These are phyloP conservation scores for Trichosporon sp. DNA, from an alignment of 1,284 basidiomycete genomes.

Conservation along the genomic window DNA sequence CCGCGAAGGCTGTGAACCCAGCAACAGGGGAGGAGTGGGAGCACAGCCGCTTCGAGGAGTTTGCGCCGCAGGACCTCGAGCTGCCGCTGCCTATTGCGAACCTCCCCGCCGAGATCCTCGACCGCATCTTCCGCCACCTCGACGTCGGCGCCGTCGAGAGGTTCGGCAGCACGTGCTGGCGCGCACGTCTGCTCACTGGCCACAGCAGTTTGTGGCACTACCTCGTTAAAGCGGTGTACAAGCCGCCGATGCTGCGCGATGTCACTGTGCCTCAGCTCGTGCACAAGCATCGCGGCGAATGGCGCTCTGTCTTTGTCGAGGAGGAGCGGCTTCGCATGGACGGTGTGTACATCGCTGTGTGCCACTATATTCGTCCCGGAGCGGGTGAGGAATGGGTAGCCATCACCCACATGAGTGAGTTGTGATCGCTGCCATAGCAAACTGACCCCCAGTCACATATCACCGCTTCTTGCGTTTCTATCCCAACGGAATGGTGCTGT, in stretches of 20 bases:
- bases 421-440: not conserved
- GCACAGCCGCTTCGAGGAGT: slow-evolving; percentile 36
- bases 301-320: slow-evolving; percentile 69
- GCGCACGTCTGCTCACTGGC: slow-evolving; percentile 63
- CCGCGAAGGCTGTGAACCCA: not conserved
- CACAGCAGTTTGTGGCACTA: slow-evolving; percentile 61
- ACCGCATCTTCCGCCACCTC: slow-evolving; percentile 56
- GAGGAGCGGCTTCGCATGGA: slow-evolving; percentile 76
- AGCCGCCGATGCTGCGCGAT: slow-evolving; percentile 54
- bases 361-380: slow-evolving; percentile 68
- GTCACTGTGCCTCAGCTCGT: slow-evolving; percentile 47
- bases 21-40: not conserved
- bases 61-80: slow-evolving; percentile 64
- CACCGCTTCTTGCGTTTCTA: slow-evolving; percentile 70
- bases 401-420: slow-evolving; percentile 47
- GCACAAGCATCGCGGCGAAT: slow-evolving; percentile 57
- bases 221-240: slow-evolving; percentile 58
- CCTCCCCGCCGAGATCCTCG: slow-evolving; percentile 69
- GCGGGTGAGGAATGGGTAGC: slow-evolving; percentile 76
- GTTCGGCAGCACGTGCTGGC: slow-evolving; percentile 65
- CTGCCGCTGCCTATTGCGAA: slow-evolving; percentile 55
- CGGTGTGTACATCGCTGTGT: slow-evolving; percentile 82
- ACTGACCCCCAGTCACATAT: slow-evolving; percentile 42
- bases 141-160: slow-evolving; percentile 67
- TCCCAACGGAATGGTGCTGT: slow-evolving; percentile 77